Conservation (phyloP, 169 alveolate genomes). For the Pseudocohnilembus persalinus region DNA sequence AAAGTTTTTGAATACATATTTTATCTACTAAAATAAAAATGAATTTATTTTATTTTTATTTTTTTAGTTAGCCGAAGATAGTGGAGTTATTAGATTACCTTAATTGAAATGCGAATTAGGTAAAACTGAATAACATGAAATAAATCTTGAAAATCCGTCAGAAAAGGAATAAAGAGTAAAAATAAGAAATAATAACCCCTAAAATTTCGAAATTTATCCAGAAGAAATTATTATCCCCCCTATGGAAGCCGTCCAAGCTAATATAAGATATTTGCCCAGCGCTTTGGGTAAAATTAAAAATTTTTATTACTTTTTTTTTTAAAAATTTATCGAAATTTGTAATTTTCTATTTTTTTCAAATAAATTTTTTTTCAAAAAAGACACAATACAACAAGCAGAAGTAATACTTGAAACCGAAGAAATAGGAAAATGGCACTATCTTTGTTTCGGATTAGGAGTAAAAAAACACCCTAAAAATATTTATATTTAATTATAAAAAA, state of each 20-base stretch:
- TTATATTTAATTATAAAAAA: too few species aligned
- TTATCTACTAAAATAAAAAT: too few species aligned
- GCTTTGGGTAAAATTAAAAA: slow-evolving; percentile 65
- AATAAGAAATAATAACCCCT: slow-evolving; percentile 68
- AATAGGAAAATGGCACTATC: slow-evolving; percentile 41
- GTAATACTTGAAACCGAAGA: slow-evolving; percentile 37
- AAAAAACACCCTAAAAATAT: too few species aligned
- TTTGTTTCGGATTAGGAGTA: slow-evolving; percentile 37
- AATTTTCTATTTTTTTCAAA: too few species aligned
- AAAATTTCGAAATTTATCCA: slow-evolving; percentile 75
- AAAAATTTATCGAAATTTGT: too few species aligned
- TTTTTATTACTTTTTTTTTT: neutral
- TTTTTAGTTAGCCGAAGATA: slow-evolving; percentile 64
- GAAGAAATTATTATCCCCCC: slow-evolving; percentile 72
- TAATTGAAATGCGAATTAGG: slow-evolving; percentile 81
- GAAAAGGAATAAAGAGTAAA: slow-evolving; percentile 67
- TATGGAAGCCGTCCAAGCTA: slow-evolving; percentile 58
- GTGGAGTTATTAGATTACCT: slow-evolving; percentile 68
- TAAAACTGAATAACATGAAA: slow-evolving; percentile 68
- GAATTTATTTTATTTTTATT: too few species aligned
- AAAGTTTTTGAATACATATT: neutral
- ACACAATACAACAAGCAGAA: neutral
- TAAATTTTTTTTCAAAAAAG: too few species aligned
- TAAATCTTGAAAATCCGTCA: slow-evolving; percentile 83
- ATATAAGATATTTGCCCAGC: slow-evolving; percentile 73